These are phyloP conservation scores for Trematosphaeria pertusa DNA, from an alignment of 2,329 filamentous ascomycete species.

Conservation along the genomic window DNA sequence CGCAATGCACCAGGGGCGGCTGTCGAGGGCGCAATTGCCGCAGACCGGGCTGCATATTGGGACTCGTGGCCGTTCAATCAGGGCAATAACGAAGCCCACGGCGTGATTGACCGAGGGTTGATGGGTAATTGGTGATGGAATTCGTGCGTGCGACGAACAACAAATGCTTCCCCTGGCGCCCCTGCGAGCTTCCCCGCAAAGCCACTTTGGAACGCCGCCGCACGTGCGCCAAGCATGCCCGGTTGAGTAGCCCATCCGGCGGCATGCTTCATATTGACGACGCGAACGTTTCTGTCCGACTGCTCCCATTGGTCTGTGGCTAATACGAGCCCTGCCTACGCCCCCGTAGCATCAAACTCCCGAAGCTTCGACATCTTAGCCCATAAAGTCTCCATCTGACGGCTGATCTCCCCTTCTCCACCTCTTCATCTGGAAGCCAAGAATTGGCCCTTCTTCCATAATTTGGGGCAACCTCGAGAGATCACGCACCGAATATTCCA, in stretches of 20 bases:
- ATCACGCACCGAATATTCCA: neutral
- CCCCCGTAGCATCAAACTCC: neutral
- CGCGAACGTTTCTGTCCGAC: neutral
- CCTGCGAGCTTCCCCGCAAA: conserved; percentile 16
- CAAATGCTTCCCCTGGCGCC: too few species aligned
- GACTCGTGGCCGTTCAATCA: conserved; percentile 10
- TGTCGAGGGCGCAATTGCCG: conserved; percentile 13
- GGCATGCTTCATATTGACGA: neutral
- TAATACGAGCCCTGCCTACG: neutral
- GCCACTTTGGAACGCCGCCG: conserved; percentile 8
- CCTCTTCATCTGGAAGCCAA: conserved; percentile 4
- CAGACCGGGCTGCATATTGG: conserved; percentile 19
- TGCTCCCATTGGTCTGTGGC: conserved; percentile 1
- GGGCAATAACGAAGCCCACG: neutral
- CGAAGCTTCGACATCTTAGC: conserved; percentile 3
- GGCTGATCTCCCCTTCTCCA: conserved; percentile 3
- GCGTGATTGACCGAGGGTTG: conserved; percentile 14
- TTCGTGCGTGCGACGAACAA: conserved; percentile 11
- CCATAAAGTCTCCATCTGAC: conserved; percentile 3
- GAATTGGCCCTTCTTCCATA: neutral
- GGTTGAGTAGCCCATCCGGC: conserved; percentile 9
- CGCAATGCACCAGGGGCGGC: neutral
- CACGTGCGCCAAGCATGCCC: conserved; percentile 10
- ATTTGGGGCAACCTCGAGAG: neutral
- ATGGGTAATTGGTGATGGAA: conserved; percentile 11